A percentile compares a stretch with the other conserved stretches of the same genome.
phyloP scores from a whole-genome alignment of 805 yeast species.

The Debaryomyces castellii region DNA sequence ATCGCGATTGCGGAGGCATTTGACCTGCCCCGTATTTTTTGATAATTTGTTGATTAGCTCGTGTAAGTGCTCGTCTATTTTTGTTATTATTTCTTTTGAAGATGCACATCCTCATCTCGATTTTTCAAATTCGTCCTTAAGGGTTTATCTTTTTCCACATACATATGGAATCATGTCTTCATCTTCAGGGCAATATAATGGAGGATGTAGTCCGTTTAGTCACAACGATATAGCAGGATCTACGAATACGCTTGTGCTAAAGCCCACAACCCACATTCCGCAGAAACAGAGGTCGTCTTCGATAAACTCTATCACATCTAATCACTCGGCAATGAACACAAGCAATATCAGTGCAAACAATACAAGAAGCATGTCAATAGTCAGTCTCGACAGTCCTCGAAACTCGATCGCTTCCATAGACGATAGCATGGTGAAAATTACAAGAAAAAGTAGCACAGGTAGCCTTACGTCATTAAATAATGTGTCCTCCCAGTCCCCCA shows the following conservation, averaged over 20 bases:
- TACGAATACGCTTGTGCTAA: constrained; percentile 10
- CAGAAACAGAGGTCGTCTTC: constrained; percentile 33
- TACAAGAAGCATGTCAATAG: constrained; percentile 35
- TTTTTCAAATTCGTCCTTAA: not conserved
- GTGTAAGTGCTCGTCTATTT: not conserved
- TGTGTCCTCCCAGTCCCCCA: constrained; percentile 4
- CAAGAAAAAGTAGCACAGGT: constrained; percentile 34
- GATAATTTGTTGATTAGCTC: too few relatives aligned
- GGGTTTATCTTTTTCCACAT: not conserved
- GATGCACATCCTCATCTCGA: constrained; percentile 2
- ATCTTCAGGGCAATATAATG: constrained; percentile 8
- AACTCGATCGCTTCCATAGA: constrained; percentile 42
- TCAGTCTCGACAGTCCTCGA: constrained; percentile 38
- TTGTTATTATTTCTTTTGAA: not conserved
- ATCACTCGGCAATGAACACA: constrained; percentile 15
- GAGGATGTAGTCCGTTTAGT: constrained; percentile 12
- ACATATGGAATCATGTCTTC: constrained; percentile 2
- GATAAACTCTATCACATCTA: constrained; percentile 28
- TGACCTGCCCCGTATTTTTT: too few relatives aligned
- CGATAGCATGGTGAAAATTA: constrained; percentile 26
- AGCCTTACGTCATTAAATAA: constrained; percentile 15
- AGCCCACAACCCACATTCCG: constrained; percentile 9
- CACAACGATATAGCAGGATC: constrained; percentile 9
- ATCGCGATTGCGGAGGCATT: too few relatives aligned
- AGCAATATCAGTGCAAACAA: constrained; percentile 15